Evolutionary conservation across 768 basidiomycete species (phyloP), one percentile per base, ranked within the genome.

Genomic region (Phaeotremella skinneri): DNA sequence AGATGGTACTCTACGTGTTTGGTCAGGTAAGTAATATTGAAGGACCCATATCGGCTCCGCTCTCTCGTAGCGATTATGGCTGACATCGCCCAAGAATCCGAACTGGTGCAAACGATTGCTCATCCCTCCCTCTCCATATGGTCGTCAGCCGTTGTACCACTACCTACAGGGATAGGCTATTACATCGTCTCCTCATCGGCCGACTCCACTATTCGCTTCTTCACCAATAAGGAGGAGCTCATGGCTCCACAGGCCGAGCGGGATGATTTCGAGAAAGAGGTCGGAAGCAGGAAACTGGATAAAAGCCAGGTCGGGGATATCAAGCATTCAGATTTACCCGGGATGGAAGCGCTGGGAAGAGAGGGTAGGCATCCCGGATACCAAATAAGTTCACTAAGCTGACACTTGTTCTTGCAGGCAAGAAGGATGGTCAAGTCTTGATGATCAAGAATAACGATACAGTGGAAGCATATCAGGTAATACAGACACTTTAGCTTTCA

Each of bases 111-210:
- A 76, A 88, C 87, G 9, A 85, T 99, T 59, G 83, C 89, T 9
- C 91, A 96, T 70, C 92, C 96, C 5, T 91, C 91, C 6, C 90
- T 94, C 56, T 97, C 94, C n/a, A 90, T 99, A 1, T 99, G 96
- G 96, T 80, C 89, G 2, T 90, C 94, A 16, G 86, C 89, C 0
- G 82, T 85, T 4, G 85, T 91, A 82, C 86, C 90, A 0, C 55
- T 58, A 1, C 29, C 54, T 0, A 52, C 52, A 16, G 59, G 61
- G 0, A 29, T 58, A 2, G 91, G 91, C 61, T 86, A 89, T 31
- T 94, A 98, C 75, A 89, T 99, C 65, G 88, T 90, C 47, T 91
- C 88, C 51, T 93, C 94, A 4, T 83, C 86, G 52, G 94, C 93
- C 61, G 96, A 99, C 73, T 86, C 87, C 32, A 78, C 86, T 27